phyloP scores from a whole-genome alignment of 2,329 filamentous ascomycete species.

The Raffaelea deltoideospora region DNA sequence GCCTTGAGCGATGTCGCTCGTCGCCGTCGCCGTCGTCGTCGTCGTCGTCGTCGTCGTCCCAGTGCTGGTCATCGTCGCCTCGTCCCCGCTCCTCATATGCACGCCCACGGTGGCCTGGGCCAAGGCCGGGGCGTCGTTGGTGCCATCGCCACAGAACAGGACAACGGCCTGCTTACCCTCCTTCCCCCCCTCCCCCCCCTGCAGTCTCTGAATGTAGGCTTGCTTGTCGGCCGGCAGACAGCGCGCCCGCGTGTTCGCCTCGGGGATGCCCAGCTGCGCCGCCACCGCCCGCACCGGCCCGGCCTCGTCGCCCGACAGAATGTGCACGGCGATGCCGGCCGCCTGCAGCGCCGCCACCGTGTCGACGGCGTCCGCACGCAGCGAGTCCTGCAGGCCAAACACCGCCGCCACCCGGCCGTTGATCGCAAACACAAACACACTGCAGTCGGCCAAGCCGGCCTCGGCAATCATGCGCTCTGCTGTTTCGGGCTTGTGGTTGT shows the following conservation, averaged over 20 bases:
- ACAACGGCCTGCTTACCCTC: conserved; percentile 20
- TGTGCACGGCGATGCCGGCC: conserved; percentile 25
- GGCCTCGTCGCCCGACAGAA: conserved; percentile 39
- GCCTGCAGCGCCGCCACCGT: conserved; percentile 21
- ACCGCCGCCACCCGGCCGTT: conserved; percentile 20
- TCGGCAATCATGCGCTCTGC: not conserved
- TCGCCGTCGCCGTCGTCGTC: conserved; percentile 24
- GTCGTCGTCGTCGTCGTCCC: not conserved
- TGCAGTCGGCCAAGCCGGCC: conserved; percentile 20
- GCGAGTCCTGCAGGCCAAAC: conserved; percentile 29
- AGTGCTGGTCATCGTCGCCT: conserved; percentile 16
- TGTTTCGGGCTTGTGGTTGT: not conserved
- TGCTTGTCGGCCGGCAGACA: conserved; percentile 31
- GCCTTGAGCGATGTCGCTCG: conserved; percentile 44
- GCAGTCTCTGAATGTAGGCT: conserved; percentile 25
- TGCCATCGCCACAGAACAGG: conserved; percentile 63
- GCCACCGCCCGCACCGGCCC: conserved; percentile 28
- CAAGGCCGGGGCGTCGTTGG: conserved; percentile 62
- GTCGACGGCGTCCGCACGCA: conserved; percentile 25
- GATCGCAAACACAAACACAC: conserved; percentile 31
- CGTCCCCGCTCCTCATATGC: conserved; percentile 39
- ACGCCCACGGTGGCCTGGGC: conserved; percentile 57
- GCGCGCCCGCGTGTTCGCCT: conserved; percentile 22
- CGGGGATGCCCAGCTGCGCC: conserved; percentile 22
- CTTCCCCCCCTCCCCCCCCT: no score